Conservation (phyloP, 192 early-diverging fungal species). For the Linnemannia schmuckeri region DNA sequence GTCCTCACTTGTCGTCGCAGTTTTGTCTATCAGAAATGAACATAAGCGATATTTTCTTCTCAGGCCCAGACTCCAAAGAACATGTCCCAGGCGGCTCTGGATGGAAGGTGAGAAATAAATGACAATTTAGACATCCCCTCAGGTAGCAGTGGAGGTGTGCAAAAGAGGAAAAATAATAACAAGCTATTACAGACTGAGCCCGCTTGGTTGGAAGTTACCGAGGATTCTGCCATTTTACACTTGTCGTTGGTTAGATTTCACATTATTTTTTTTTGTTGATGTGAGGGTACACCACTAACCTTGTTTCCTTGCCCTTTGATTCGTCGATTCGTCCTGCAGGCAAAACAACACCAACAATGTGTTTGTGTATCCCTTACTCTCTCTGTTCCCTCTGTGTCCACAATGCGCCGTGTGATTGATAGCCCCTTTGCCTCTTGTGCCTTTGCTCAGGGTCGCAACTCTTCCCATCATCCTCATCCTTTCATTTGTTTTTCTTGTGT, state of each 20-base stretch:
- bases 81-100: background rate
- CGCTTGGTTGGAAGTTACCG: background rate
- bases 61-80: background rate
- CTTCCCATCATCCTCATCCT: background rate
- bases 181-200: background rate
- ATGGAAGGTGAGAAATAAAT: background rate
- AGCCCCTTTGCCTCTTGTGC: background rate
- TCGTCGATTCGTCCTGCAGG: background rate
- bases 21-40: too few species aligned
- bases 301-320: background rate
- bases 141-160: too few species aligned
- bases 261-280: background rate
- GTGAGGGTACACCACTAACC: background rate
- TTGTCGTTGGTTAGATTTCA: background rate
- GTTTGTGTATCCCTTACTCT: too few species aligned
- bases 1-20: background rate
- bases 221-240: background rate
- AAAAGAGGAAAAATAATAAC: background rate
- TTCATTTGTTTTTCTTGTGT: background rate
- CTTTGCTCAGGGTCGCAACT: background rate
- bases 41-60: background rate
- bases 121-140: too few species aligned
- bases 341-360: background rate
- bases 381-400: background rate
- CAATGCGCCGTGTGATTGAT: background rate